phyloP scores from a whole-genome alignment of 495 filamentous ascomycete species.

The Tuber indicum region DNA sequence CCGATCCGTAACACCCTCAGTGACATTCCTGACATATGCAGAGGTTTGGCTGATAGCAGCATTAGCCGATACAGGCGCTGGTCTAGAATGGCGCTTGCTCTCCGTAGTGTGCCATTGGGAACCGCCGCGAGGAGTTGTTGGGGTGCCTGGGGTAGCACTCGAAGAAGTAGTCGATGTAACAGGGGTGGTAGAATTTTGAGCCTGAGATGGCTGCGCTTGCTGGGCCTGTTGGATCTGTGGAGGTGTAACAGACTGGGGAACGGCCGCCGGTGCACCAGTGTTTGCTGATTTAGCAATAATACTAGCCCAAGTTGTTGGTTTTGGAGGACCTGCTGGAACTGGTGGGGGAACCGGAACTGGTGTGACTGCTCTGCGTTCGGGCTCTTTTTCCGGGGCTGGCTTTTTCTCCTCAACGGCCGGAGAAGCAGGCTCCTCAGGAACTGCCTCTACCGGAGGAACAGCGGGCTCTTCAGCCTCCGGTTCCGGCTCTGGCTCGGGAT shows the following conservation, averaged over 20 bases:
- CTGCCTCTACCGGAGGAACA: slow-evolving; percentile 11
- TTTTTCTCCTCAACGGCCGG: slow-evolving; percentile 48
- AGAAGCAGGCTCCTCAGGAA: slow-evolving; percentile 20
- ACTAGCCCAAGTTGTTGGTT: slow-evolving; percentile 86
- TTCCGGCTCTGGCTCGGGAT: slow-evolving; percentile 46
- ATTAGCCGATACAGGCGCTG: slow-evolving; percentile 41
- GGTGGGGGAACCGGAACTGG: slow-evolving; percentile 41
- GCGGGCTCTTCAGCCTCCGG: slow-evolving; percentile 44
- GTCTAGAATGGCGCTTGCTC: slow-evolving; percentile 32
- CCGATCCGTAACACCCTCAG: slow-evolving; percentile 67
- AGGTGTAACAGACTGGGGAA: slow-evolving; percentile 45
- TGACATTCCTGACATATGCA: slow-evolving; percentile 91
- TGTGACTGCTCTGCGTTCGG: slow-evolving; percentile 31
- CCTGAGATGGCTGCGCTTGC: slow-evolving; percentile 30
- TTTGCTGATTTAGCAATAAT: slow-evolving; percentile 52
- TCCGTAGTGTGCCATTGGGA: slow-evolving; percentile 38
- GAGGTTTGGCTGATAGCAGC: slow-evolving; percentile 54
- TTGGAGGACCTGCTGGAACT: slow-evolving; percentile 49
- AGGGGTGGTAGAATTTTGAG: slow-evolving; percentile 34
- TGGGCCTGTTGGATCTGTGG: slow-evolving; percentile 48
- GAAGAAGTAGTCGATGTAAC: slow-evolving; percentile 6
- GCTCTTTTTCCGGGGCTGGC: slow-evolving; percentile 49
- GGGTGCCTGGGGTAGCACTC: slow-evolving; percentile 19
- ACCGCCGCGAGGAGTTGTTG: slow-evolving; percentile 21
- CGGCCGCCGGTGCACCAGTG: slow-evolving; percentile 42